Evolutionary conservation across 2,329 filamentous ascomycete genomes (phyloP).

Genomic region (Didymella glomerata): DNA sequence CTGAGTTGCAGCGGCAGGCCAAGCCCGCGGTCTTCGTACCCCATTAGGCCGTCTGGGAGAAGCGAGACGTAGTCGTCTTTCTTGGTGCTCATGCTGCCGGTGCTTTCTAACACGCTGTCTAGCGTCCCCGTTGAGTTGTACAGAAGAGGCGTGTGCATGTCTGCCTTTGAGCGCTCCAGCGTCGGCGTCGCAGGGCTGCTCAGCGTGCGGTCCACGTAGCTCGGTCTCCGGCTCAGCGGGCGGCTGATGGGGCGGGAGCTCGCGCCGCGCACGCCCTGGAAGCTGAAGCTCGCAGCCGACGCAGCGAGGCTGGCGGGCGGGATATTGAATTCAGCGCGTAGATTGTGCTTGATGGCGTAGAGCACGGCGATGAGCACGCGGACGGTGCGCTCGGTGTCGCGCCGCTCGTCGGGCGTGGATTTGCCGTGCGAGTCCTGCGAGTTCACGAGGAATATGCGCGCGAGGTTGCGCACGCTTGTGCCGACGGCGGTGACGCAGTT

Average conservation of each 20-base stretch:
- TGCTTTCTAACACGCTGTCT: constrained; percentile 34
- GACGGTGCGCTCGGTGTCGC: constrained; percentile 67
- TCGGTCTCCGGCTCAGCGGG: constrained; percentile 30
- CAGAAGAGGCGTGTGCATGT: constrained; percentile 32
- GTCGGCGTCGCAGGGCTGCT: constrained; percentile 20
- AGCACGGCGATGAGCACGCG: constrained; percentile 68
- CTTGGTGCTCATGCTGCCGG: constrained; percentile 43
- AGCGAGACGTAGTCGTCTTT: constrained; percentile 61
- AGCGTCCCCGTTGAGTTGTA: constrained; percentile 31
- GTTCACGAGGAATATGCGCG: constrained; percentile 64
- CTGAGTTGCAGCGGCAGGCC: constrained; percentile 68
- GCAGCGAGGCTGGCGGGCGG: constrained; percentile 47
- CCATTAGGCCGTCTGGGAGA: constrained; percentile 60
- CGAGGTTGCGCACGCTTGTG: constrained; percentile 67
- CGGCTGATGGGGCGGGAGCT: constrained; percentile 25
- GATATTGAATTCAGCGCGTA: constrained; percentile 66
- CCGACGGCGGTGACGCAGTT: constrained; percentile 65
- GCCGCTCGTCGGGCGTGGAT: constrained; percentile 53
- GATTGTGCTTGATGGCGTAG: constrained; percentile 70
- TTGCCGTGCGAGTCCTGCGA: constrained; percentile 41
- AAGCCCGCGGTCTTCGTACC: constrained; percentile 66
- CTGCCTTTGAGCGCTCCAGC: not conserved
- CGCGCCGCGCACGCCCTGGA: constrained; percentile 23
- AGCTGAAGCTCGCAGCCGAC: constrained; percentile 27
- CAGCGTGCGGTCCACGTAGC: constrained; percentile 36